Evolutionary conservation across 495 filamentous ascomycete genomes (phyloP).

Genomic region (Aspergillus kassunensis): DNA sequence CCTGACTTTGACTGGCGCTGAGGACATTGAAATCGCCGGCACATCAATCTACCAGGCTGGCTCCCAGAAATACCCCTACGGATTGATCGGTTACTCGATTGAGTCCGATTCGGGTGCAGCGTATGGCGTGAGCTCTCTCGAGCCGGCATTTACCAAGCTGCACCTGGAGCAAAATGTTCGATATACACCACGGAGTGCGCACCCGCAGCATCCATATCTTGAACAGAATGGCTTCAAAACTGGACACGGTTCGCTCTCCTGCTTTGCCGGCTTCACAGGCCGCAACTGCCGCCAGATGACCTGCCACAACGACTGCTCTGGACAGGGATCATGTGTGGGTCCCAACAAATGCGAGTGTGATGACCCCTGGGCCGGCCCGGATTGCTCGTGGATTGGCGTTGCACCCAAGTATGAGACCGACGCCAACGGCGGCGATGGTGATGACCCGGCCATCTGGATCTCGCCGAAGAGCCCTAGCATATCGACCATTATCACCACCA

Average conservation of each 20-base stretch:
- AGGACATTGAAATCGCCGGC: constrained; percentile 6
- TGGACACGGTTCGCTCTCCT: not conserved
- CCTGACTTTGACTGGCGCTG: not conserved
- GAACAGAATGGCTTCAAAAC: not conserved
- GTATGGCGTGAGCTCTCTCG: not conserved
- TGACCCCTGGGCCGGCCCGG: not conserved
- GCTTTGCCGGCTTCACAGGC: constrained; percentile 4
- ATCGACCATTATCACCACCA: constrained; percentile 1
- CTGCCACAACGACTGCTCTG: not conserved
- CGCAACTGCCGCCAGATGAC: not conserved
- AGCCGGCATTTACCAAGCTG: not conserved
- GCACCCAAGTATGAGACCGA: constrained; percentile 4
- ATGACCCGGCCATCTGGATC: constrained; percentile 9
- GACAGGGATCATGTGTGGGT: not conserved
- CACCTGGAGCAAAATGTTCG: not conserved
- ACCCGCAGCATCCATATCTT: not conserved
- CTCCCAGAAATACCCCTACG: not conserved
- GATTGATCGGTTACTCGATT: constrained; percentile 1
- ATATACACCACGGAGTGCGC: not conserved
- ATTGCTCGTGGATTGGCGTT: constrained; percentile 1
- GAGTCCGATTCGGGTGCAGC: not conserved
- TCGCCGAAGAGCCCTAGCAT: not conserved
- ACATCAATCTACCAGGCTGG: not conserved
- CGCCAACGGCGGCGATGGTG: constrained; percentile 7
- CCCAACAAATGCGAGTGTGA: not conserved